Base-by-base conservation (phyloP, 2,329 filamentous ascomycete genomes). In the Macrophomina phaseolina region DNA sequence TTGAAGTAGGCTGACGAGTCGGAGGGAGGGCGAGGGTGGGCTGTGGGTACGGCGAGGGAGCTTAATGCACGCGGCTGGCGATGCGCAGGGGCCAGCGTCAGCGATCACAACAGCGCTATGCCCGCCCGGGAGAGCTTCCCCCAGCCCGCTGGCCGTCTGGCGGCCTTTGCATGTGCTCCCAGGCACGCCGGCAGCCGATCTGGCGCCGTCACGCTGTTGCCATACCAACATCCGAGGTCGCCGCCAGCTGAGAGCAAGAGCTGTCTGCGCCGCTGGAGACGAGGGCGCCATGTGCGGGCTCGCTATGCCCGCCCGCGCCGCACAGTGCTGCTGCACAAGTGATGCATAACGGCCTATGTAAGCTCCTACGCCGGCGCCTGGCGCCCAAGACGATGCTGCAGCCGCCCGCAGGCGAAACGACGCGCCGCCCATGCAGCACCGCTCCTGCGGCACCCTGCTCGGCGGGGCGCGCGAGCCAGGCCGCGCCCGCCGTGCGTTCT, bases 1-100 rank as follows among this genome's bases (percentile, higher is more conserved):
- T 55, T 71, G 68, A 78, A 75, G 75, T 75, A 78, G 71, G 71
- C 71, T 73, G 73, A 73, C 73, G 70, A 74, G 71, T 66, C 71
- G 71, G 70, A 67, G 69, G 69, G 70, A 63, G 69, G 69, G 70
- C 69, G 40, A 32, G 51, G 51, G 36, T 53, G 42, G 46, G 49
- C 18, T 46, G 60, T 64, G 65, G 64, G 46, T 55, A 65, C 63
- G 18, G 63, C 51, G 63, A 65, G 63, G 51, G 51, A 65, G 63
- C 51, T 53, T 65, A 65, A 65, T 56, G 51, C 51, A 56, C 63
- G 64, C 64, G 64, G 64, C 53, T 66, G 64, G 64, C 45, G 46
- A 38, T 16, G 61, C 61, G 48, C 61, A 42, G 49, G 61, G 48
- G 46, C 61, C 36, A 34, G 48, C 61, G 46, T 36, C 34, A 64